These are phyloP conservation scores for Cladosporium sp. DNA, from an alignment of 2,329 filamentous ascomycete genomes.

Conservation along the genomic window DNA sequence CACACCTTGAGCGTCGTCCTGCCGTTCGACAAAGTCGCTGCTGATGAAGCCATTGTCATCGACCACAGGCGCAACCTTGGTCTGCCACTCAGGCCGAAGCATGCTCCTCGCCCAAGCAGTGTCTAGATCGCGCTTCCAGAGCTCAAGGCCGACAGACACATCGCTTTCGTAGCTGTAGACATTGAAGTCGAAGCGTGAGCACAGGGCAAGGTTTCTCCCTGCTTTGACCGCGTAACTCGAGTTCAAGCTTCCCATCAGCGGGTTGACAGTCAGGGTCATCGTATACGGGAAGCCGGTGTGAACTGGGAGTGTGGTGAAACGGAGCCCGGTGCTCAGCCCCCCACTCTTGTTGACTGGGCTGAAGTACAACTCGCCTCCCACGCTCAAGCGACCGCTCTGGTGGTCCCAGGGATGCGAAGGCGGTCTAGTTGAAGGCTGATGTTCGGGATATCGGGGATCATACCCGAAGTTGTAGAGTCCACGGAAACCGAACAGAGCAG, in stretches of 20 bases:
- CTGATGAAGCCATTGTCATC: constrained; percentile 9
- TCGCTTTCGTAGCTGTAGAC: constrained; percentile 97
- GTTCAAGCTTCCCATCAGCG: constrained; percentile 86
- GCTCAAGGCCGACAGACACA: constrained; percentile 82
- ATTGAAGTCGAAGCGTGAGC: constrained; percentile 92
- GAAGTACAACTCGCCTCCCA: constrained; percentile 91
- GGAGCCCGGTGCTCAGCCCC: constrained; percentile 78
- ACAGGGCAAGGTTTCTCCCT: constrained; percentile 73
- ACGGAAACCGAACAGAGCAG: constrained; percentile 76
- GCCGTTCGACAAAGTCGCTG: constrained; percentile 29
- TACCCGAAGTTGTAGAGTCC: constrained; percentile 93
- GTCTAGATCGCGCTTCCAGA: constrained; percentile 55
- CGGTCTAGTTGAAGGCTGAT: constrained; percentile 16
- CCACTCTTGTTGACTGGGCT: constrained; percentile 90
- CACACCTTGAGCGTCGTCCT: constrained; percentile 72
- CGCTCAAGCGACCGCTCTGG: constrained; percentile 76
- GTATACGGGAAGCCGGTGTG: constrained; percentile 85
- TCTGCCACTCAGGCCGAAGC: constrained; percentile 37
- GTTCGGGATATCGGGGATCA: constrained; percentile 45
- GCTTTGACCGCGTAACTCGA: constrained; percentile 89
- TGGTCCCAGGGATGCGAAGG: constrained; percentile 44
- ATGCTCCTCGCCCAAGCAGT: constrained; percentile 41
- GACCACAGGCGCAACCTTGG: constrained; percentile 17
- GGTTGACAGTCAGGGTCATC: constrained; percentile 87
- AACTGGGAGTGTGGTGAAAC: constrained; percentile 79